Base-by-base conservation (phyloP, 495 filamentous ascomycete genomes). In the Trichocladium uniseriatum region DNA sequence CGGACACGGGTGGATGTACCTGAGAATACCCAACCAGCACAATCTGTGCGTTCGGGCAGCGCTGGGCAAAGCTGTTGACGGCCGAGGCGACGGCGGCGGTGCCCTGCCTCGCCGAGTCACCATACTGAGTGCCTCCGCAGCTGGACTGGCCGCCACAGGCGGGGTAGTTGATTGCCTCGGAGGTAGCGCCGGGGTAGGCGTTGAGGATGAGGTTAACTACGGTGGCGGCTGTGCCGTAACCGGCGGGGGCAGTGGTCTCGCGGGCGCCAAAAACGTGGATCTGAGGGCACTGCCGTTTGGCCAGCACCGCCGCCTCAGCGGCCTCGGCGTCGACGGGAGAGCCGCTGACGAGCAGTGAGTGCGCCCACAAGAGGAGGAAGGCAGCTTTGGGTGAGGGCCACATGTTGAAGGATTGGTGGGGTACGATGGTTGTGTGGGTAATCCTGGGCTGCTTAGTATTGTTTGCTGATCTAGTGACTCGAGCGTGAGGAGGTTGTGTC, bases 21-120 rank as follows among this genome's bases (percentile, higher is more conserved):
- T 79, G 76, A 1, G 79, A 82, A 61, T 84, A 84, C 32, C 80
- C 80, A 37, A 81, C 73, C n/a, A 83, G 58, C 6, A 82, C 74
- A 28, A 83, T 60, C 58, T 78, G 53, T 0, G 77, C 77, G 52
- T 59, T 58, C 2, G 79, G 79, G 57, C 79, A 83, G 52, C 66
- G 56, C 14, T 61, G 51, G 49, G 77, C 66, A 63, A 74, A 79
- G 16, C 59, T 60, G 48, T 72, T 81, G 6, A 83, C 78, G 5
- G 73, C 73, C 16, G 60, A 68, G 16, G 73, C 71, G 1, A 79
- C 78, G 19, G 74, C 77, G 3, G 54, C 38, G 38, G 74, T 78
- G 18, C 79, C 79, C 51, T 72, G 64, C 14, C 57, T 53, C 6
- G 71, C 77, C 22, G 76, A 79, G 49, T 63, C 70, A 13, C 71